Conservation (phyloP, 2,329 filamentous ascomycete genomes). For the Thermothelomyces thermophilus region DNA sequence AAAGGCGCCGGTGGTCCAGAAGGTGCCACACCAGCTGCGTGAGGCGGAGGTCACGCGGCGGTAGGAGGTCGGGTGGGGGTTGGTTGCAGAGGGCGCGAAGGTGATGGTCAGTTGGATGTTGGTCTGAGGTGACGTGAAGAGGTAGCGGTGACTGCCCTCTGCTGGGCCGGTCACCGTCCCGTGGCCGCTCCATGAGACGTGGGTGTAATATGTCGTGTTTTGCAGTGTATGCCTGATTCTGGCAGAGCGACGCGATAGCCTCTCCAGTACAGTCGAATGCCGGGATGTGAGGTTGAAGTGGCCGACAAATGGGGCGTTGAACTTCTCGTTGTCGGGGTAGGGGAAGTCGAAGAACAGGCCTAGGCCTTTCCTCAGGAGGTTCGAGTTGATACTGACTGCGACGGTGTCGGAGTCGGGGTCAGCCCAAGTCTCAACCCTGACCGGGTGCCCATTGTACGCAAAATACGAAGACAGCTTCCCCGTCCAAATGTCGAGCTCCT, state of each 20-base stretch:
- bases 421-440: slow-evolving; percentile 39
- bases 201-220: slow-evolving; percentile 36
- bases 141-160: slow-evolving; percentile 38
- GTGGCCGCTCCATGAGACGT: slow-evolving; percentile 33
- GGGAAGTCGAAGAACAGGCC: slow-evolving; percentile 49
- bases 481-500: slow-evolving; percentile 43
- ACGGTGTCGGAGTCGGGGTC: slow-evolving; percentile 42
- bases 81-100: slow-evolving; percentile 28
- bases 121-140: slow-evolving; percentile 28
- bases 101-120: slow-evolving; percentile 29
- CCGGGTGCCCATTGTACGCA: slow-evolving; percentile 32
- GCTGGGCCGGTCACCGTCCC: slow-evolving; percentile 31
- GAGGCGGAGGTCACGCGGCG: slow-evolving; percentile 29
- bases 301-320: slow-evolving; percentile 49
- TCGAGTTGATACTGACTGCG: slow-evolving; percentile 37
- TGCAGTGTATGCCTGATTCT: slow-evolving; percentile 39
- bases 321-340: slow-evolving; percentile 43
- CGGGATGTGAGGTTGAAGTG: slow-evolving; percentile 41
- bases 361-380: slow-evolving; percentile 34
- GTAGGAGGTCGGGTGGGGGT: slow-evolving; percentile 23
- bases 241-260: slow-evolving; percentile 27
- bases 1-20: slow-evolving; percentile 46
- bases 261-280: slow-evolving; percentile 35
- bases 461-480: slow-evolving; percentile 41
- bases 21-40: slow-evolving; percentile 40